Base-by-base conservation (phyloP, 768 basidiomycete genomes). In the Mrakia blollopis region DNA sequence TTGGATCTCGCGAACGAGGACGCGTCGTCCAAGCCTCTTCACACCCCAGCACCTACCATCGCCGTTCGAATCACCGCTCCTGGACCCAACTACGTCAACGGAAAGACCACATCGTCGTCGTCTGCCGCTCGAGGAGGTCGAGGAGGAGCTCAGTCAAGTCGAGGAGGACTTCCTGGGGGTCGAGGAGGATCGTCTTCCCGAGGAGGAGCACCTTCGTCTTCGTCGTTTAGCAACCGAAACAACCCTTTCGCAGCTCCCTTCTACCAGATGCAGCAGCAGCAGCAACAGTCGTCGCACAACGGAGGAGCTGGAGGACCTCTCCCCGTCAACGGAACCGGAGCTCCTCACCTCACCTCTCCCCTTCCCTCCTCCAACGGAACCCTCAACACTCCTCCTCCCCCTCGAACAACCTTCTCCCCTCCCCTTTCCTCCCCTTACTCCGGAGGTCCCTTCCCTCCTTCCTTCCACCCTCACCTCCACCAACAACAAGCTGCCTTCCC, bases 171-270 rank as follows among this genome's bases (percentile, higher is more conserved):
- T 14, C 62, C 28, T 32, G 62, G 62, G 32, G 62, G 62, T 2
- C 65, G 65, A 68, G 23, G 39, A 39, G 37, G 16, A 28, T 37
- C 41, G 11, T 11, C 69, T 50, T n/a, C 44, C 9, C 69, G 69
- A 39, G 69, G 69, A 6, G 44, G 44, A 44, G 44, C 11, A 47
- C 41, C 70, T n/a, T 18, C 47, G 3, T 14, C 47, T 50, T 50
- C 47, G 47, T 18, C 32, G n/a, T 73, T 61, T 61, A 39, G 37
- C 60, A 32, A 61, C 60, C 72, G 72, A 39, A 35, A 23, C 30
- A 73, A 73, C 41, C 72, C 72, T 4, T 73, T 73, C 60, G 72
- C 72, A 3, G 72, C 54, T 14, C 72, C 72, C 14, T 73, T 62
- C 60, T n/a, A 68, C 39, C 65, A 68, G 65, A 68, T 68, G 65